Evolutionary conservation across 495 filamentous ascomycete species (phyloP), one percentile per base, ranked within the genome.

Genomic region (Podospora anserina): DNA sequence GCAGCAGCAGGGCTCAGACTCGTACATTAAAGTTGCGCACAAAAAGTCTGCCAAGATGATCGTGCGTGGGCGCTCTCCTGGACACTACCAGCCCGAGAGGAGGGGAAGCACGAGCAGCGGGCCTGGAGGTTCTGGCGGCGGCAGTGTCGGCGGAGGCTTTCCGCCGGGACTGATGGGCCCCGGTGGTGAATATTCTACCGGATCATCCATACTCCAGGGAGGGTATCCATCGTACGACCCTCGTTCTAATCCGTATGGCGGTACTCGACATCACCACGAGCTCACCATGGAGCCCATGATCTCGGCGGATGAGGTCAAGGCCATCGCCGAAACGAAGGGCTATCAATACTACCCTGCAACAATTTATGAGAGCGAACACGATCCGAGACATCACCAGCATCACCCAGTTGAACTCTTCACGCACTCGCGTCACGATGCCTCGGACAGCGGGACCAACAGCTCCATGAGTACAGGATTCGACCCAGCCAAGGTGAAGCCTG

Each of bases 1-100:
- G 5, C 74, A 70, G 63, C 80, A 84, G 56, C 78, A 66, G 59
- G 70, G 78, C 55, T 26, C 57, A 4, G 79, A 79, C 1, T 82
- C 79, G 61, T 96, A 86, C 84, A 79, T 95, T 71, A 94, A 92
- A 74, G 84, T 98, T 39, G 94, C 94, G 5, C 85, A 87, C 54
- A 86, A 87, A 34, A 88, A 92, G 67, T 96, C 92, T 0, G 88
- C 89, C 49, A 90, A 88, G 72, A 93, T 98, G 87, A 96, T 97
- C 55, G 94, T 98, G 2, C 92, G 94, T 34, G 94, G 94, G 39
- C 88, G 94, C 34, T 95, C 91, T 4, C 94, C 94, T 4, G 94
- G 94, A 4, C 94, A 98, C 77, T 98, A 98, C 81, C 91, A 93
- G 75, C 89, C 90, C 54, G 91, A 93, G 65, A 85, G 92, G 64